Evolutionary conservation across 2,329 filamentous ascomycete genomes (phyloP).

Genomic region (Ophiostoma populinum): DNA sequence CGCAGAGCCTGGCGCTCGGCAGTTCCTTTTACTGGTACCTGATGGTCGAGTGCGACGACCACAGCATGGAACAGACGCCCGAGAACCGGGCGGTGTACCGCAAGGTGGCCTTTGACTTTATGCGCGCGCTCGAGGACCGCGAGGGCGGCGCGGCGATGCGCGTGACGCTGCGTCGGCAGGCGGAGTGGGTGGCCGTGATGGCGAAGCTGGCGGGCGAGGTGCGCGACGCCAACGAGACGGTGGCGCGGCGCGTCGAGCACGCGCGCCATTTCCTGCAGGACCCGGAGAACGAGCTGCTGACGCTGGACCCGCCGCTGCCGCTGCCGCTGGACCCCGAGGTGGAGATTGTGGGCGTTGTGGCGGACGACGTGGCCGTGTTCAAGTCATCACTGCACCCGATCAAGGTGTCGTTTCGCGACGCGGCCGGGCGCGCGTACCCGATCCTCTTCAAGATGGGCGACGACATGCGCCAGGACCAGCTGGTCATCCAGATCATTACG

Average conservation of each 20-base stretch:
- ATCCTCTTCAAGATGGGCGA: conserved; percentile 97
- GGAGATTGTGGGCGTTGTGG: conserved; percentile 55
- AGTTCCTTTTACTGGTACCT: conserved; percentile 98
- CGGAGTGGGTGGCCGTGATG: conserved; percentile 72
- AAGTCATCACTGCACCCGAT: conserved; percentile 89
- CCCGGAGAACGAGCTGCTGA: conserved; percentile 72
- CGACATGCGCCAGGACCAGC: conserved; percentile 87
- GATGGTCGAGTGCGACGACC: conserved; percentile 91
- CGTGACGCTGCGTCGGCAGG: conserved; percentile 66
- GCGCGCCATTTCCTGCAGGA: conserved; percentile 75
- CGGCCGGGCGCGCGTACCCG: conserved; percentile 60
- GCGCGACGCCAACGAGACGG: conserved; percentile 60
- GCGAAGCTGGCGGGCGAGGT: conserved; percentile 82
- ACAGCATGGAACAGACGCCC: conserved; percentile 51
- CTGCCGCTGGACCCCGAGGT: conserved; percentile 78
- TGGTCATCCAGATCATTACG: conserved; percentile 93
- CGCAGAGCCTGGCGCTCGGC: conserved; percentile 74
- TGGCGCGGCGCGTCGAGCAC: conserved; percentile 63
- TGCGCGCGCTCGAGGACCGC: conserved; percentile 63
- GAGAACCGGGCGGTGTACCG: conserved; percentile 75
- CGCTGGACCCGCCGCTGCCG: conserved; percentile 71
- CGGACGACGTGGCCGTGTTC: conserved; percentile 74
- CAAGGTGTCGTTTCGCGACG: conserved; percentile 77
- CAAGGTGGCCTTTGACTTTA: conserved; percentile 90
- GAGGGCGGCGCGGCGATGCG: conserved; percentile 55